A percentile compares a stretch with the other conserved stretches of the same genome.
These are phyloP conservation scores for Ceratobasidium theobromae DNA, from an alignment of 1,284 basidiomycete species.

Conservation along the genomic window DNA sequence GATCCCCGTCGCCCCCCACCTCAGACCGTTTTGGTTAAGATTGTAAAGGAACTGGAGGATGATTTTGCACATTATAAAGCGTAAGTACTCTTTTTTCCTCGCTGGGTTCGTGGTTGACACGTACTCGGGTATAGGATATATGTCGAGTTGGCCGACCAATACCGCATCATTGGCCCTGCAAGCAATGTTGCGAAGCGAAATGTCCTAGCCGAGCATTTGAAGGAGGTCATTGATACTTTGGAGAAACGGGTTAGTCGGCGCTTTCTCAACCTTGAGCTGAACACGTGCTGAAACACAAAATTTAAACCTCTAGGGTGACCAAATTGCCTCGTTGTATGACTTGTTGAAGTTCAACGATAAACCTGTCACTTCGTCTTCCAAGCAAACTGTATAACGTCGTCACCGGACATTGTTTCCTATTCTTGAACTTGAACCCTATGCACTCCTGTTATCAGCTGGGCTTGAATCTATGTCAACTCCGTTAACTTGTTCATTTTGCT, in stretches of 20 bases:
- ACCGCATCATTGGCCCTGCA: constrained; percentile 80
- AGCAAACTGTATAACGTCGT: not conserved
- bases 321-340: constrained; percentile 82
- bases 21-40: constrained; percentile 77
- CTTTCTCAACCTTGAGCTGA: not conserved
- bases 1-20: constrained; percentile 60
- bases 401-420: not conserved
- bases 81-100: constrained; percentile 49
- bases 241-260: constrained; percentile 72
- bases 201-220: constrained; percentile 78
- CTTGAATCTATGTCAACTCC: not conserved
- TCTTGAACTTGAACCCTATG: no score
- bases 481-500: not conserved
- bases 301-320: constrained; percentile 64
- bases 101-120: not conserved
- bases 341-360: constrained; percentile 69
- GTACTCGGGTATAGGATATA: constrained; percentile 64
- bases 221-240: constrained; percentile 84
- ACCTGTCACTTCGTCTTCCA: constrained; percentile 32
- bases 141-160: constrained; percentile 83
- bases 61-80: constrained; percentile 89
- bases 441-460: no score
- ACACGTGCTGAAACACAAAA: not conserved
- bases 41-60: constrained; percentile 82
- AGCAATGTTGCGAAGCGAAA: constrained; percentile 78